These are phyloP conservation scores for Phytophthora fragariae DNA, from an alignment of 352 stramenopile genomes.

Conservation along the genomic window DNA sequence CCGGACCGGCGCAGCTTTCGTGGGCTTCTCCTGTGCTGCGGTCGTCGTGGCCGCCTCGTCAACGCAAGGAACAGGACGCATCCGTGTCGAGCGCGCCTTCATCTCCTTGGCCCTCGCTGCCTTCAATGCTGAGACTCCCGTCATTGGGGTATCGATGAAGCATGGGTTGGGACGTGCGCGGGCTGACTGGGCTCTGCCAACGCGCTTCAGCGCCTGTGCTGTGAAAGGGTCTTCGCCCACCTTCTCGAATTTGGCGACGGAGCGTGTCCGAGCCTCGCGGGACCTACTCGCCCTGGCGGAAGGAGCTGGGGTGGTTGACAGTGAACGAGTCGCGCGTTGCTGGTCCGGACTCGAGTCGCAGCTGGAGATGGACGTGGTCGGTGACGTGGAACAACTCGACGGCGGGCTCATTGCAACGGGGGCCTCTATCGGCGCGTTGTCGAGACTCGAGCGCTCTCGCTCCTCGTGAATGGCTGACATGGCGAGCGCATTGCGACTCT, in stretches of 20 bases:
- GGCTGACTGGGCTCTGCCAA: constrained; percentile 25
- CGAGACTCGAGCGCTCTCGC: constrained; percentile 15
- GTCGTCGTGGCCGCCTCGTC: constrained; percentile 16
- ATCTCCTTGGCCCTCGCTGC: constrained; percentile 6
- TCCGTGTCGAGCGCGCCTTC: constrained; percentile 13
- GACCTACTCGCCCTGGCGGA: background rate
- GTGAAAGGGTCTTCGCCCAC: constrained; percentile 3
- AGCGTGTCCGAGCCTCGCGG: constrained; percentile 14
- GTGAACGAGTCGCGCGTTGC: background rate
- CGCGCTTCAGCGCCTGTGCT: constrained; percentile 4
- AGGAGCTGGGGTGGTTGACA: background rate
- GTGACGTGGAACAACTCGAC: constrained; percentile 24
- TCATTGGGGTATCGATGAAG: constrained; percentile 9
- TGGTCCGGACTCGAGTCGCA: constrained; percentile 32
- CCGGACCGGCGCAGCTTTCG: constrained; percentile 21
- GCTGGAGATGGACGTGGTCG: constrained; percentile 30
- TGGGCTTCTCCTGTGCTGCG: constrained; percentile 14
- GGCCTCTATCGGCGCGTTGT: constrained; percentile 13
- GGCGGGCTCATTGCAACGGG: constrained; percentile 2
- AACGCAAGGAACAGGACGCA: constrained; percentile 13
- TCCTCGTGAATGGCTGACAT: constrained; percentile 47
- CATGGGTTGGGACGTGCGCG: constrained; percentile 12
- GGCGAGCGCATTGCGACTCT: constrained; percentile 40
- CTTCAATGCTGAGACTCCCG: constrained; percentile 17
- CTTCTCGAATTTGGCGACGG: constrained; percentile 30